Evolutionary conservation across 2,329 filamentous ascomycete genomes (phyloP), one percentile per base, ranked within the genome.

Genomic region (Epichloe amarillans): DNA sequence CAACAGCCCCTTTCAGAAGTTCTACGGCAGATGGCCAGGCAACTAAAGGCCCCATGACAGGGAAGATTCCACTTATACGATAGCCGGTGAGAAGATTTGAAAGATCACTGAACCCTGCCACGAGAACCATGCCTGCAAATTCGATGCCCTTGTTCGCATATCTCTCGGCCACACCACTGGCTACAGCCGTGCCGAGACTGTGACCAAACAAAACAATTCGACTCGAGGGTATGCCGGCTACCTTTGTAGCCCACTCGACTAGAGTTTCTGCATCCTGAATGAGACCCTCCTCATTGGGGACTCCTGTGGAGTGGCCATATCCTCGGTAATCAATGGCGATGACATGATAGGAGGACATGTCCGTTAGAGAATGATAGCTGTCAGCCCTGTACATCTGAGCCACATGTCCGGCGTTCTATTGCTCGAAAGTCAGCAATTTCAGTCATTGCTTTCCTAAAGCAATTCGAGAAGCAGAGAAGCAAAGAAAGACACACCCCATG

Each of bases 301-400:
- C 70, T n/a, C 91, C 88, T 0, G 83, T 87, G 8, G 86, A 93
- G 39, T 79, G 75, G 1, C 89, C 90, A 58, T 88, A 96, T 6
- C 90, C 90, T 17, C 90, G 84, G 67, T 96, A 96, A 71, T 95
- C 89, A 59, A 95, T 82, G 39, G 88, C 80, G n/a, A 96, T 72
- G 43, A 95, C 78, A 62, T 96, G 90, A 50, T 89, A 82, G 0
- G 76, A 77, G 2, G 84, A 85, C 3, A 83, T 80, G 49, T 84
- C 79, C 4, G 88, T 80, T 41, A 95, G 72, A 43, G 82, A 76
- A 58, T 89, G 87, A 64, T 94, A 94, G 51, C 82, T 85, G 35
- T 82, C 75, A 2, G 88, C 84, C 15, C 91, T 81, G 63, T 83
- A 77, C 53, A 80, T 82, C 64, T 94, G 86, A 17, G 84, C 88